A percentile compares a stretch with the other conserved stretches of the same genome.
phyloP scores from a whole-genome alignment of 805 yeast genomes.

The Candida anglica region DNA sequence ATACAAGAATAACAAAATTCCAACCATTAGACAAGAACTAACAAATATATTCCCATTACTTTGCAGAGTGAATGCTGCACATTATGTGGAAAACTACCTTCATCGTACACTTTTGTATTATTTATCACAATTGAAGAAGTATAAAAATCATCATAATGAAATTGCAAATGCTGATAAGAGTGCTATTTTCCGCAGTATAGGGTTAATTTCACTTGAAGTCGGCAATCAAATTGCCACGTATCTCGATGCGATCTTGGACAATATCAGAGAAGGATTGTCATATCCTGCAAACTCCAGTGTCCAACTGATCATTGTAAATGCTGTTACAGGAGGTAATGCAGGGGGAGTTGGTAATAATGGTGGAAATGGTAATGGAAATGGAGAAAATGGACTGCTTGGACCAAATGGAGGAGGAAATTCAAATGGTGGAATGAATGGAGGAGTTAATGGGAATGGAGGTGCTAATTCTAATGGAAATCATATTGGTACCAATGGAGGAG shows the following conservation, averaged over 20 bases:
- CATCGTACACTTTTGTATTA: slow-evolving; percentile 77
- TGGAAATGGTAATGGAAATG: background rate
- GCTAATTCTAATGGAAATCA: slow-evolving; percentile 1
- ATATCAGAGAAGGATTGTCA: slow-evolving; percentile 71
- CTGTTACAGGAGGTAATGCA: slow-evolving; percentile 24
- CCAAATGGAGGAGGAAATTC: background rate
- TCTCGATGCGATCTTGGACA: slow-evolving; percentile 80
- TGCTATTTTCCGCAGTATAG: slow-evolving; percentile 74
- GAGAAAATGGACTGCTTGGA: background rate
- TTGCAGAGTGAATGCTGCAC: slow-evolving; percentile 70
- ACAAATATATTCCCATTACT: slow-evolving; percentile 77
- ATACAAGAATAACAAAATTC: slow-evolving; percentile 73
- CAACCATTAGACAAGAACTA: slow-evolving; percentile 78
- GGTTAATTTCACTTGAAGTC: slow-evolving; percentile 76
- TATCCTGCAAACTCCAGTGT: slow-evolving; percentile 32
- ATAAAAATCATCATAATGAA: slow-evolving; percentile 41
- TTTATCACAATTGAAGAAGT: slow-evolving; percentile 70
- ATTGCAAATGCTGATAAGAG: slow-evolving; percentile 56
- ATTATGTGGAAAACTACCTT: slow-evolving; percentile 76
- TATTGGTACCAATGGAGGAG: slow-evolving; percentile 3
- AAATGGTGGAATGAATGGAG: background rate
- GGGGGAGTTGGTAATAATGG: slow-evolving; percentile 5
- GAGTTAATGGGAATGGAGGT: background rate
- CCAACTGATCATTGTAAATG: slow-evolving; percentile 38
- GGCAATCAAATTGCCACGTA: slow-evolving; percentile 84